These are phyloP conservation scores for Clavispora santaluciae DNA, from an alignment of 805 yeast genomes.

Conservation along the genomic window DNA sequence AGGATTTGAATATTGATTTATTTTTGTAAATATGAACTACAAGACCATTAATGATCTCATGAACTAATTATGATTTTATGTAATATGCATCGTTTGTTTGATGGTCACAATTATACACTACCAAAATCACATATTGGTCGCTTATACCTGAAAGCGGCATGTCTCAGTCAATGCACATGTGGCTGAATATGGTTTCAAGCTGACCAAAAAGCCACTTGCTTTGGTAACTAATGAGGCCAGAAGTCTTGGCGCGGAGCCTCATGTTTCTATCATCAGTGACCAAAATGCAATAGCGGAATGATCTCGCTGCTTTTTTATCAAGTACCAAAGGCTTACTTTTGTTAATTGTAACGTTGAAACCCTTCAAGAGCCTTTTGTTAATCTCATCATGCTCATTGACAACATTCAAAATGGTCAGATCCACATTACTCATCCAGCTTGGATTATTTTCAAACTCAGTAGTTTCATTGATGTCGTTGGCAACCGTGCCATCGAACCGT, in stretches of 20 bases:
- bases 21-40: not conserved
- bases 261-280: conserved; percentile 73
- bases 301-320: conserved; percentile 35
- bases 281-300: conserved; percentile 54
- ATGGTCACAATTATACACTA: no score
- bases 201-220: conserved; percentile 58
- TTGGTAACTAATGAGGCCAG: conserved; percentile 51
- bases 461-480: conserved; percentile 65
- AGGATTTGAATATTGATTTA: not conserved
- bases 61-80: not conserved
- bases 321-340: conserved; percentile 16
- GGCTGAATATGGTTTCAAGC: conserved; percentile 43
- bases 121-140: no score
- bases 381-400: conserved; percentile 40
- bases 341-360: conserved; percentile 17
- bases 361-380: conserved; percentile 37
- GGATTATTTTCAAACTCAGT: conserved; percentile 69
- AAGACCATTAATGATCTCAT: not conserved
- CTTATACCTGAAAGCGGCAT: no score
- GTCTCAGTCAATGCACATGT: conserved; percentile 45
- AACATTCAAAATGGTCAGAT: conserved; percentile 58
- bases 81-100: not conserved
- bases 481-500: conserved; percentile 65
- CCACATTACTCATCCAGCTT: conserved; percentile 69
- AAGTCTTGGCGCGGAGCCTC: conserved; percentile 58